phyloP scores from a whole-genome alignment of 345 rosid species.

The Xanthoceras sorbifolium region DNA sequence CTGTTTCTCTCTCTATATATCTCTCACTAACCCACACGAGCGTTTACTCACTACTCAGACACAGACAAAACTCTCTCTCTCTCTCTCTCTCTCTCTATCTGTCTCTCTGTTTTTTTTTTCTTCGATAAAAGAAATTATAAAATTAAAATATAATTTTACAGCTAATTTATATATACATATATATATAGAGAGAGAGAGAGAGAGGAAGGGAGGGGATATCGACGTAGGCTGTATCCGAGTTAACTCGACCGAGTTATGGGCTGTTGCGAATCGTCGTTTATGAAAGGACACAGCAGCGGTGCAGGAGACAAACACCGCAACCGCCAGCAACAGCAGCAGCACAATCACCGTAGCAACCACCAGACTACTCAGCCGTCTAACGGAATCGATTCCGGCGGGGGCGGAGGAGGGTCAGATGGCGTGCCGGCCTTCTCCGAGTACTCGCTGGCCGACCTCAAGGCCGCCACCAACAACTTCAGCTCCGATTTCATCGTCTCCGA shows the following conservation, averaged over 20 bases:
- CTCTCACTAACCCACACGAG: conserved; percentile 21
- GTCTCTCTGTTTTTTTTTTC: no score
- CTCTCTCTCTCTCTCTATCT: conserved; percentile 3
- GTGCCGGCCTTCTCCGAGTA: conserved; percentile 60
- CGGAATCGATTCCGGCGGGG: conserved; percentile 29
- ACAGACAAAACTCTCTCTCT: background rate
- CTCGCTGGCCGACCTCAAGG: conserved; percentile 67
- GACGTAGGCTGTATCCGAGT: conserved; percentile 16
- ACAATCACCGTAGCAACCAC: conserved; percentile 21
- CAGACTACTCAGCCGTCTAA: conserved; percentile 30
- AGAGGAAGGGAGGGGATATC: background rate
- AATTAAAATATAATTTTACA: background rate
- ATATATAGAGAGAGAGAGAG: background rate
- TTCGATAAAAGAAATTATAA: background rate
- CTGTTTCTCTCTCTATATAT: conserved; percentile 1
- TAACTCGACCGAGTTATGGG: conserved; percentile 57
- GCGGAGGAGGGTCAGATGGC: conserved; percentile 22
- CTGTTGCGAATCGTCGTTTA: conserved; percentile 56
- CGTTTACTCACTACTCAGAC: conserved; percentile 5
- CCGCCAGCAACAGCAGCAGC: conserved; percentile 9
- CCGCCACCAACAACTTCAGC: conserved; percentile 84
- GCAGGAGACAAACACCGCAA: conserved; percentile 17
- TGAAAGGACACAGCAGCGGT: conserved; percentile 25
- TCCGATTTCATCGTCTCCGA: conserved; percentile 70
- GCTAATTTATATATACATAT: background rate